A percentile compares a stretch with the other conserved stretches of the same genome.
These are phyloP conservation scores for Begonia peltatifolia DNA, from an alignment of 306 rosid species.

Conservation along the genomic window DNA sequence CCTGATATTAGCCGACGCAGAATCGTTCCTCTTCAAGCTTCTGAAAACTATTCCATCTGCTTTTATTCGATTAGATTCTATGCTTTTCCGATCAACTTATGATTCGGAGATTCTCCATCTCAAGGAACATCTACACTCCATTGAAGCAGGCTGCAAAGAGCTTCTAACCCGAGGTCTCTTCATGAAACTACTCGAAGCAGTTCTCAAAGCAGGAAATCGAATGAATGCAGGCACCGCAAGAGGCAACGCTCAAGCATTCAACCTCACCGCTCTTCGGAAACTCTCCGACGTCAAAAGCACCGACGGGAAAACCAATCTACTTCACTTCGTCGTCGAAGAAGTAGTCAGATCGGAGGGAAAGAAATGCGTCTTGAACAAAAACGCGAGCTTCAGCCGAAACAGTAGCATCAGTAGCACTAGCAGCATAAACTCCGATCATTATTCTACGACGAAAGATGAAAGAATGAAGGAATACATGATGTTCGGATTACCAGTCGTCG, in stretches of 20 bases:
- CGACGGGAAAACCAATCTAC: slow-evolving; percentile 60
- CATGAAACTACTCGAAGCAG: slow-evolving; percentile 68
- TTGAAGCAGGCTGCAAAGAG: slow-evolving; percentile 58
- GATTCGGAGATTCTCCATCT: slow-evolving; percentile 45
- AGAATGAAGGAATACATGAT: slow-evolving; percentile 23
- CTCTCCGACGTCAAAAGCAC: slow-evolving; percentile 68
- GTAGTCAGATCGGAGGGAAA: slow-evolving; percentile 62
- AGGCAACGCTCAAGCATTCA: slow-evolving; percentile 78
- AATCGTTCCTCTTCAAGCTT: slow-evolving; percentile 56
- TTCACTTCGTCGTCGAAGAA: slow-evolving; percentile 74
- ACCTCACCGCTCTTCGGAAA: slow-evolving; percentile 50
- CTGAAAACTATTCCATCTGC: slow-evolving; percentile 65
- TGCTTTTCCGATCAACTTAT: slow-evolving; percentile 57
- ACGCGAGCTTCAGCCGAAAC: slow-evolving; percentile 1
- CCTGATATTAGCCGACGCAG: slow-evolving; percentile 52
- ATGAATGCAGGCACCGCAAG: slow-evolving; percentile 88
- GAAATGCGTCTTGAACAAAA: slow-evolving; percentile 18
- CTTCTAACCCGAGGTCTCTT: slow-evolving; percentile 41
- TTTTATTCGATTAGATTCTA: slow-evolving; percentile 43
- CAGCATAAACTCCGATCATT: slow-evolving; percentile 3
- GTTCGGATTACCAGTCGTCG: slow-evolving; percentile 35
- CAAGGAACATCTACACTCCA: slow-evolving; percentile 38
- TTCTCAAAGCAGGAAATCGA: slow-evolving; percentile 74
- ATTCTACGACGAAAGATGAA: slow-evolving; percentile 12
- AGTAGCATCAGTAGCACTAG: not conserved